Evolutionary conservation across 306 rosid genomes (phyloP).

Genomic region (Begonia masoniana): DNA sequence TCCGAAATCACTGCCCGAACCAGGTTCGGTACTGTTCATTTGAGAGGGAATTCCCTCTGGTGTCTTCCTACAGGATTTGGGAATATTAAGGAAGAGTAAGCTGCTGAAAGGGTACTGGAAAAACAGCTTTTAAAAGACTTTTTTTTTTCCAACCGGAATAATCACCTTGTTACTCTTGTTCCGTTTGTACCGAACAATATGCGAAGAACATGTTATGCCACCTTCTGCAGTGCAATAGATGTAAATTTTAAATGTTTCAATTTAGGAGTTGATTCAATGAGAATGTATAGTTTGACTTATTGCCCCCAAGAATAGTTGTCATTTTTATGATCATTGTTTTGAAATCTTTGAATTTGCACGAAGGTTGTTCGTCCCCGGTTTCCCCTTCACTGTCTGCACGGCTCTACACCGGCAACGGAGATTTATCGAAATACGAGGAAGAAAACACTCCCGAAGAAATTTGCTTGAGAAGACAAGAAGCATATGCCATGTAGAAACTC

Average conservation of each 20-base stretch:
- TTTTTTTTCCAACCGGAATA: too few species aligned
- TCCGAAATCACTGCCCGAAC: too few species aligned
- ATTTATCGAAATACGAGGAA: slow-evolving; percentile 37
- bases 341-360: slow-evolving; percentile 12
- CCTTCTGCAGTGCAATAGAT: background rate
- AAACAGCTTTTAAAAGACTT: too few species aligned
- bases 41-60: too few species aligned
- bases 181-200: too few species aligned
- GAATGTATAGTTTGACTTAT: background rate
- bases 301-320: background rate
- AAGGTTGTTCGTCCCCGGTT: slow-evolving; percentile 34
- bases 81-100: too few species aligned
- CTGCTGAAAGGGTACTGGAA: too few species aligned
- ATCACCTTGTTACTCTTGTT: too few species aligned
- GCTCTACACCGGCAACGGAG: slow-evolving; percentile 53
- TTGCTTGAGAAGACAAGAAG: slow-evolving; percentile 40
- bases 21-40: too few species aligned
- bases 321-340: background rate
- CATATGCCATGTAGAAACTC: slow-evolving; percentile 1
- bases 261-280: background rate
- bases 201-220: too few species aligned
- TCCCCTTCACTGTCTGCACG: slow-evolving; percentile 50
- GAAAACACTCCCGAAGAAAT: slow-evolving; percentile 25
- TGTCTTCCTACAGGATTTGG: too few species aligned
- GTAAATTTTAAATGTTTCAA: background rate